Conservation (phyloP, 345 rosid species). For the Ceriops decandra region DNA sequence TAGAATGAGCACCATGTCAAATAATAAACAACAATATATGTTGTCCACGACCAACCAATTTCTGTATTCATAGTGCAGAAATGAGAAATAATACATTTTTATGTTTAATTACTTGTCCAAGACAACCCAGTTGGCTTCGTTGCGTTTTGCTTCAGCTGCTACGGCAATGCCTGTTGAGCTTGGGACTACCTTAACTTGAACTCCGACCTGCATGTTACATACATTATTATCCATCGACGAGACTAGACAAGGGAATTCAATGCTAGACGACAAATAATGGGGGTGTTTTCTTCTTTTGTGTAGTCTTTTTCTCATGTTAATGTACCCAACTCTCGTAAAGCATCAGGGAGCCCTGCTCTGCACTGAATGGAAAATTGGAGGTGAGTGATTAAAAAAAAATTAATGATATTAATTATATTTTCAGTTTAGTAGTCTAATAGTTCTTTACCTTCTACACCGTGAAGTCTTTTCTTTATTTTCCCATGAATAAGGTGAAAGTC, state of each 20-base stretch:
- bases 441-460: no score
- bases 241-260: background rate
- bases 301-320: no score
- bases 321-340: no score
- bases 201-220: slow-evolving; percentile 47
- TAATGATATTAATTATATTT: no score
- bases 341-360: no score
- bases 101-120: slow-evolving; percentile 73
- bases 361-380: no score
- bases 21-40: background rate
- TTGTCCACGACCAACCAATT: slow-evolving; percentile 16
- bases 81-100: slow-evolving; percentile 54
- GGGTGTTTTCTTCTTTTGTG: no score
- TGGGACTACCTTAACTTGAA: slow-evolving; percentile 65
- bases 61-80: slow-evolving; percentile 30
- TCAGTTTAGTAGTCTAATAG: no score
- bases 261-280: no score
- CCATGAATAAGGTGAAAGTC: no score
- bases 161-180: slow-evolving; percentile 46
- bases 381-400: no score
- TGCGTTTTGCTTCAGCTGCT: slow-evolving; percentile 54
- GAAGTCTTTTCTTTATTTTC: no score
- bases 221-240: slow-evolving; percentile 3
- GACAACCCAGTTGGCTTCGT: slow-evolving; percentile 71
- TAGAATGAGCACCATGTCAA: background rate